Conservation (phyloP, 2,329 filamentous ascomycete genomes). For the Dactylellina parvicollis region DNA sequence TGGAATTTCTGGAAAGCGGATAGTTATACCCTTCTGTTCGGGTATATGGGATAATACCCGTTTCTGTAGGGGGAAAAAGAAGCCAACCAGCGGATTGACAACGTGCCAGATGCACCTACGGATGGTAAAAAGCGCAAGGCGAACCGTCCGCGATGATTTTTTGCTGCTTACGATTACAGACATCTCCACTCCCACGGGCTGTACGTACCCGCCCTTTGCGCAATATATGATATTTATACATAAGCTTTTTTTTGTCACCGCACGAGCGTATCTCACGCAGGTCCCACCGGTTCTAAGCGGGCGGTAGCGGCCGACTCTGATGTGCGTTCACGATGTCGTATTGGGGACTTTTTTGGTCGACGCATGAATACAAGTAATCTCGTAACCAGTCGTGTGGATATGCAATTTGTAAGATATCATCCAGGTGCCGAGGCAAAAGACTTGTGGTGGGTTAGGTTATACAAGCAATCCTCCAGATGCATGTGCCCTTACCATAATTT, state of each 20-base stretch:
- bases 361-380: no score
- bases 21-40: not conserved
- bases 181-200: conserved; percentile 16
- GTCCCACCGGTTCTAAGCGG: not conserved
- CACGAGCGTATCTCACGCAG: not conserved
- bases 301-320: conserved; percentile 26
- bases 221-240: no score
- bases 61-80: not conserved
- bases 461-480: no score
- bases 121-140: conserved; percentile 54
- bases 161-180: not conserved
- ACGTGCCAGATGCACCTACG: no score
- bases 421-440: no score
- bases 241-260: not conserved
- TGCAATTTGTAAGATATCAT: no score
- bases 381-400: no score
- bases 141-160: conserved; percentile 14
- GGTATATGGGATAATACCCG: not conserved
- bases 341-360: no score
- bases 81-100: not conserved
- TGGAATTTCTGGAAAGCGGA: not conserved
- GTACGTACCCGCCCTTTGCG: conserved; percentile 3
- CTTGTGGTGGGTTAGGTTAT: no score
- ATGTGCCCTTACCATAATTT: no score
- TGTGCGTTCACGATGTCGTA: not conserved